Conservation (phyloP, 495 filamentous ascomycete species). For the Penicillium simplicissimum region DNA sequence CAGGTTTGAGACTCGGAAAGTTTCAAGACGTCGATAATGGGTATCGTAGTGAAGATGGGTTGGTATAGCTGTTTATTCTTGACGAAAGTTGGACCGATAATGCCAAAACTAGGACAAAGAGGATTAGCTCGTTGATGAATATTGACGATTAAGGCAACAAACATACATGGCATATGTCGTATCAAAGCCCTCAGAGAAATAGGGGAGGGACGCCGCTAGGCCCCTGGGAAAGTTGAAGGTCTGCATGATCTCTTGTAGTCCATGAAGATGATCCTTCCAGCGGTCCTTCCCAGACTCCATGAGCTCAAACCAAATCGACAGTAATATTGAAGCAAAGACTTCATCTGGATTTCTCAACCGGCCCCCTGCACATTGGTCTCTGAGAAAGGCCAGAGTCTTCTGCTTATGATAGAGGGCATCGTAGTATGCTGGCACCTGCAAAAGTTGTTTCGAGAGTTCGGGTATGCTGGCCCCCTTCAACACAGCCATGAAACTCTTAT, state of each 20-base stretch:
- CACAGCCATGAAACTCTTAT: neutral
- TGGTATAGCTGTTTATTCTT: slow-evolving; percentile 10
- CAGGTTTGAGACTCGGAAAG: slow-evolving; percentile 12
- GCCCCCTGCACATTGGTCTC: slow-evolving; percentile 1
- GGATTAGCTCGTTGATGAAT: neutral
- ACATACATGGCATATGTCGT: slow-evolving; percentile 3
- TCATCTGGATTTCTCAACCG: slow-evolving; percentile 10
- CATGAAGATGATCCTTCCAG: slow-evolving; percentile 23
- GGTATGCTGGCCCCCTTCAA: neutral
- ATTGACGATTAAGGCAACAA: too few species aligned
- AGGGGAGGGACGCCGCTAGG: slow-evolving; percentile 1
- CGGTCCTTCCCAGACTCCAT: slow-evolving; percentile 23
- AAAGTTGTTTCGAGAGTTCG: neutral
- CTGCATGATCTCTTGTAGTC: slow-evolving; percentile 16
- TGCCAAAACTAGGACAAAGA: slow-evolving; percentile 1
- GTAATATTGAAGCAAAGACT: slow-evolving; percentile 21
- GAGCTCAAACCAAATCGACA: slow-evolving; percentile 21
- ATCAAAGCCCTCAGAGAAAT: slow-evolving; percentile 5
- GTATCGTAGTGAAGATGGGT: slow-evolving; percentile 10
- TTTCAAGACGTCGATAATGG: slow-evolving; percentile 5
- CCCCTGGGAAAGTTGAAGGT: neutral
- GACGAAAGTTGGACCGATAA: slow-evolving; percentile 15
- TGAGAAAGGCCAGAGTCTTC: slow-evolving; percentile 13
- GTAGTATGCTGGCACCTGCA: slow-evolving; percentile 4
- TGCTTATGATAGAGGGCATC: slow-evolving; percentile 21